phyloP scores from a whole-genome alignment of 2,329 filamentous ascomycete genomes.

The Sporothrix sp. region DNA sequence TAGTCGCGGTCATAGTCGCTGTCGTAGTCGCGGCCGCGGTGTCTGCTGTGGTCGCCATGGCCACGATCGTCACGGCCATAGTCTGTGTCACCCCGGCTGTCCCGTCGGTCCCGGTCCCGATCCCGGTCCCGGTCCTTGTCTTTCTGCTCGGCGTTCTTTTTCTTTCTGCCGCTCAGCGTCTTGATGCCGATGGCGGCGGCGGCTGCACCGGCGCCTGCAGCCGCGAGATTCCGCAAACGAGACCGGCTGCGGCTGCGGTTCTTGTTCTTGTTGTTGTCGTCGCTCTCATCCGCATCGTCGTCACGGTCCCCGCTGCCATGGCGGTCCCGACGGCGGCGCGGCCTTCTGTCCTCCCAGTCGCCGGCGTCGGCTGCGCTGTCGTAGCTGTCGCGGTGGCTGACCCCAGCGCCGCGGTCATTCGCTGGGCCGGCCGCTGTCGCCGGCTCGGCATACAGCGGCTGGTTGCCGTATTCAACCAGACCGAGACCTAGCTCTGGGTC shows the following conservation, averaged over 20 bases:
- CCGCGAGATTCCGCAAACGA: slow-evolving; percentile 44
- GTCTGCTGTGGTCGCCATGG: slow-evolving; percentile 20
- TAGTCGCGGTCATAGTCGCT: background rate
- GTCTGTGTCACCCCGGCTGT: no score
- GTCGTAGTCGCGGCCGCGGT: slow-evolving; percentile 28
- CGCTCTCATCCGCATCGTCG: slow-evolving; percentile 18
- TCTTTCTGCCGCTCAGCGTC: slow-evolving; percentile 43
- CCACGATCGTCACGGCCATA: slow-evolving; percentile 22
- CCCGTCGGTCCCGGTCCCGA: slow-evolving; percentile 18
- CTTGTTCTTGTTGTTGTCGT: background rate
- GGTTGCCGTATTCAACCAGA: slow-evolving; percentile 56
- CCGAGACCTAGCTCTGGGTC: slow-evolving; percentile 60
- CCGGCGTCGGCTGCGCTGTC: slow-evolving; percentile 40
- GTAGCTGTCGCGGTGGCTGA: slow-evolving; percentile 25
- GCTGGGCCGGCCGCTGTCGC: slow-evolving; percentile 23
- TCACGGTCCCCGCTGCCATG: slow-evolving; percentile 25
- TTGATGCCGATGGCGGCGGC: slow-evolving; percentile 55
- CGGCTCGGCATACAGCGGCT: slow-evolving; percentile 39
- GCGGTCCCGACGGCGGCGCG: background rate
- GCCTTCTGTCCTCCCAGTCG: slow-evolving; percentile 5
- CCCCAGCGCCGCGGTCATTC: slow-evolving; percentile 18
- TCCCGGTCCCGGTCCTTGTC: slow-evolving; percentile 21
- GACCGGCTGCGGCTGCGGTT: slow-evolving; percentile 38
- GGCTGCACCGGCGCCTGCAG: slow-evolving; percentile 44
- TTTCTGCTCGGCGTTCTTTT: slow-evolving; percentile 32